phyloP scores from a whole-genome alignment of 1,139 yeast genomes.

The Blastobotrys apis region DNA sequence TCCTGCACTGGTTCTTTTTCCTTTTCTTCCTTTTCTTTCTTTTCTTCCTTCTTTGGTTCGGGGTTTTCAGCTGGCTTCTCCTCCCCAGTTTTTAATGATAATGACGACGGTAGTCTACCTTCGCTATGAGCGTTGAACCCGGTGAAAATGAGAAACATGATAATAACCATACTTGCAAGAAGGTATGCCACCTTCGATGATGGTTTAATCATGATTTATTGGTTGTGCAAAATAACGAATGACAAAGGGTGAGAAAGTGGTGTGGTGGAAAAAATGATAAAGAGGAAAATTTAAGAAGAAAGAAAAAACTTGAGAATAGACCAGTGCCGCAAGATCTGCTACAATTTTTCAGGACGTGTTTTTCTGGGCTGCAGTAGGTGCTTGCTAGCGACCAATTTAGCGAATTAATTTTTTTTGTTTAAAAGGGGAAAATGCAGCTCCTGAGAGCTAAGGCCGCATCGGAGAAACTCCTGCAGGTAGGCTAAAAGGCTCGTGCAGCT shows the following conservation, averaged over 20 bases:
- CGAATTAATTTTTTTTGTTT: not conserved
- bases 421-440: not conserved
- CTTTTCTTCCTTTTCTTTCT: no score
- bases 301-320: not conserved
- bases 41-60: no score
- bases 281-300: not conserved
- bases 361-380: not conserved
- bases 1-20: not conserved
- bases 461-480: not conserved
- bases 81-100: no score
- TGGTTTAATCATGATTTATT: not conserved
- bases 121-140: no score
- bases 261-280: not conserved
- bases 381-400: not conserved
- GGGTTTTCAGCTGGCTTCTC: no score
- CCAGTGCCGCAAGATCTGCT: not conserved
- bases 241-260: not conserved
- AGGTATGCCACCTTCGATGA: constrained; percentile 3
- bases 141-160: not conserved
- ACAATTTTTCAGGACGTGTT: no score
- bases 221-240: not conserved
- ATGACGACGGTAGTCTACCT: not conserved
- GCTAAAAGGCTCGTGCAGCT: not conserved
- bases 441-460: not conserved
- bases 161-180: not conserved